Evolutionary conservation across 345 rosid genomes (phyloP).

Genomic region (Arabidopsis suecica): DNA sequence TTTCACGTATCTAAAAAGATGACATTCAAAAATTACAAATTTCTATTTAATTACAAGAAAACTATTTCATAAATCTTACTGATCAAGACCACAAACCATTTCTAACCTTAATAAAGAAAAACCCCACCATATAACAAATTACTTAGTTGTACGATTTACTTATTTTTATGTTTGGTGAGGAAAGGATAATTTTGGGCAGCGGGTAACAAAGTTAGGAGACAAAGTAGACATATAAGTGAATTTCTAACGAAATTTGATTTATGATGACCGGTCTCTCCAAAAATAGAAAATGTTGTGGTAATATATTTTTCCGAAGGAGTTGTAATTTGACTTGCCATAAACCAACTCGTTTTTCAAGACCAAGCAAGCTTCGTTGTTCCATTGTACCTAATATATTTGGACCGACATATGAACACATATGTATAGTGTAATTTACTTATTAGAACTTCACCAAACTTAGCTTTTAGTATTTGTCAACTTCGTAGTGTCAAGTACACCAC

Average conservation of each 20-base stretch:
- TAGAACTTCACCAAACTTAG: conserved; percentile 45
- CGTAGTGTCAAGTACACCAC: conserved; percentile 42
- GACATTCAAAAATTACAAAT: neutral
- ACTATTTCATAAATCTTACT: neutral
- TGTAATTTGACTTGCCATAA: conserved; percentile 35
- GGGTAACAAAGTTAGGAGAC: conserved; percentile 12
- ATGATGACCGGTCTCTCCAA: conserved; percentile 35
- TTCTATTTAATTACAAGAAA: neutral
- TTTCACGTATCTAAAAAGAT: neutral
- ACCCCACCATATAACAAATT: neutral
- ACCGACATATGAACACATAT: conserved; percentile 41
- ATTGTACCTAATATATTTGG: conserved; percentile 45
- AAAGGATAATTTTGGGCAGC: conserved; percentile 2
- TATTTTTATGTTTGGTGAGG: neutral
- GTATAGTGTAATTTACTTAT: conserved; percentile 33
- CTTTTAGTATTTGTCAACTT: conserved; percentile 40
- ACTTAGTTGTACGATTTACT: neutral
- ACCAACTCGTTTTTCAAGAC: conserved; percentile 31
- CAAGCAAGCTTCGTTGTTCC: conserved; percentile 49
- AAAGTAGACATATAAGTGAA: neutral
- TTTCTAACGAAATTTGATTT: conserved; percentile 6
- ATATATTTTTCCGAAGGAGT: conserved; percentile 21
- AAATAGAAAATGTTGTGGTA: conserved; percentile 20
- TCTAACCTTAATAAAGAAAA: neutral
- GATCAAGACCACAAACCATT: neutral